Evolutionary conservation across 768 basidiomycete genomes (phyloP), one percentile per base, ranked within the genome.

Genomic region (Tulasnella sp.): DNA sequence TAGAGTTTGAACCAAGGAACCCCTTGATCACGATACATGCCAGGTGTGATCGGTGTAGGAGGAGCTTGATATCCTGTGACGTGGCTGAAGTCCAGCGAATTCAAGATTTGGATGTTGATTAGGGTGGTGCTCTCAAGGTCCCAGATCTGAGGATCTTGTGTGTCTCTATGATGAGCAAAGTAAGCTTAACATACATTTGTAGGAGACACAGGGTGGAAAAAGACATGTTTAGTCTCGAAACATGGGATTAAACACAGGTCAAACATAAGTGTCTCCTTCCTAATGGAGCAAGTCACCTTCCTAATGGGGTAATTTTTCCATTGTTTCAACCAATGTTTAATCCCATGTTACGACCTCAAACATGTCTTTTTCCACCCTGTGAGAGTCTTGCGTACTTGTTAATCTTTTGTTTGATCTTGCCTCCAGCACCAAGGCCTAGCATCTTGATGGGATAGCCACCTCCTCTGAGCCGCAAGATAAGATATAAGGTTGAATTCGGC

Each of bases 321-420:
- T n/a, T n/a, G n/a, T n/a, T n/a, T n/a, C n/a, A n/a, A n/a, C n/a
- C n/a, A n/a, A n/a, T n/a, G n/a, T n/a, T n/a, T n/a, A n/a, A n/a
- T n/a, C n/a, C n/a, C n/a, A n/a, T n/a, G n/a, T n/a, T n/a, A n/a
- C n/a, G n/a, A n/a, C n/a, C n/a, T n/a, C n/a, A n/a, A n/a, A n/a
- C n/a, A n/a, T n/a, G n/a, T n/a, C n/a, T n/a, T n/a, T n/a, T n/a
- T n/a, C n/a, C n/a, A 38, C 34, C 5, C 15, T 7, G 15, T 5
- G 7, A 38, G 15, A 15, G 5, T 7, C 7, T 48, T 48, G 47
- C 47, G 7, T 48, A 48, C 47, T 48, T 29, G 27, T 48, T 21
- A n/a, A 48, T 48, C 27, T 48, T 48, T n/a, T 48, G 47, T n/a
- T 48, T n/a, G 27, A 48, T 48, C n/a, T 48, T 48, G 47, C 47